Percentiles rank a stretch among this genome's conserved stretches.
Evolutionary conservation across 345 rosid species (phyloP).

Genomic region (Firmiana major): DNA sequence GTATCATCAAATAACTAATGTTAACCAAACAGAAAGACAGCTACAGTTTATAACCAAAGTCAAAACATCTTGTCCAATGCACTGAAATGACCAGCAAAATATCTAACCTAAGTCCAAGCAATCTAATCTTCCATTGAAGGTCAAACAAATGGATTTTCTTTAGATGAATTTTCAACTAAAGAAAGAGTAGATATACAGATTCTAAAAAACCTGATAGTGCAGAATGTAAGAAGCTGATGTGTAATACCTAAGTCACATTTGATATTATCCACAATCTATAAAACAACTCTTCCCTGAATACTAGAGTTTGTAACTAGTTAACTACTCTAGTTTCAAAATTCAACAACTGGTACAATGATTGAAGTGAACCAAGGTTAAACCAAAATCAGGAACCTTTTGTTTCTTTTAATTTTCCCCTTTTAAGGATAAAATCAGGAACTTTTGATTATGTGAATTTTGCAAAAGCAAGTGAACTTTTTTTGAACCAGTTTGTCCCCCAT

Average conservation of each 20-base stretch:
- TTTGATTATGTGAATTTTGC: neutral
- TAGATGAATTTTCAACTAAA: neutral
- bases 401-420: neutral
- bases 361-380: slow-evolving; percentile 3
- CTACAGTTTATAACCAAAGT: neutral
- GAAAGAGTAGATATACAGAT: neutral
- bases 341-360: neutral
- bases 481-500: neutral
- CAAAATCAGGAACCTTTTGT: neutral
- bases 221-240: neutral
- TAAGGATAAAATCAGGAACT: neutral
- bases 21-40: neutral
- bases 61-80: neutral
- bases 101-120: neutral
- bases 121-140: neutral
- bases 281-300: neutral
- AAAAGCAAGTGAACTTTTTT: neutral
- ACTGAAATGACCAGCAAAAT: neutral
- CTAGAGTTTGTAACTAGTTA: neutral
- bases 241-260: neutral
- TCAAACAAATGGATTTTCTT: neutral
- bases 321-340: neutral
- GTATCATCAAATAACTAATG: neutral
- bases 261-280: neutral
- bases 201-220: neutral